Evolutionary conservation across 352 stramenopile genomes (phyloP).

Genomic region (Pythium biforme): DNA sequence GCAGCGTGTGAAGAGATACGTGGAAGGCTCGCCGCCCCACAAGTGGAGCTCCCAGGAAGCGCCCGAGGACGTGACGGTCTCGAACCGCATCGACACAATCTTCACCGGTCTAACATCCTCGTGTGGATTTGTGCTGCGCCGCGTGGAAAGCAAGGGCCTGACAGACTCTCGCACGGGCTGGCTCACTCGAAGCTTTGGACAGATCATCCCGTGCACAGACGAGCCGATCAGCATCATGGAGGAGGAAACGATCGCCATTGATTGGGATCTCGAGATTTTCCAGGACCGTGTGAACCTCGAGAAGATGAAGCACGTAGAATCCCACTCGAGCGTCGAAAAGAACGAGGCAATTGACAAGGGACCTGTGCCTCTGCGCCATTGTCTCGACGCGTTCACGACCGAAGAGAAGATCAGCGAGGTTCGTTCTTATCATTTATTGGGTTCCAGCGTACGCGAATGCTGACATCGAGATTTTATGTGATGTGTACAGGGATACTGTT

Average conservation of each 20-base stretch:
- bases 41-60: slow-evolving; percentile 16
- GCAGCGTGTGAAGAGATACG: slow-evolving; percentile 81
- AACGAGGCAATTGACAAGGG: slow-evolving; percentile 89
- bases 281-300: slow-evolving; percentile 80
- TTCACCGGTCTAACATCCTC: slow-evolving; percentile 73
- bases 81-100: slow-evolving; percentile 79
- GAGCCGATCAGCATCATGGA: slow-evolving; percentile 79
- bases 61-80: slow-evolving; percentile 27
- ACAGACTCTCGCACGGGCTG: slow-evolving; percentile 77
- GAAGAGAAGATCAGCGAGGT: slow-evolving; percentile 86
- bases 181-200: slow-evolving; percentile 79
- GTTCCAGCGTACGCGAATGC: neutral
- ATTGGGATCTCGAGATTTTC: slow-evolving; percentile 85
- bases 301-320: slow-evolving; percentile 85
- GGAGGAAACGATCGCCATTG: slow-evolving; percentile 85
- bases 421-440: neutral
- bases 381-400: slow-evolving; percentile 80
- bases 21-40: slow-evolving; percentile 38
- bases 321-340: slow-evolving; percentile 74
- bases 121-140: slow-evolving; percentile 76
- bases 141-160: slow-evolving; percentile 81
- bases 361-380: slow-evolving; percentile 78
- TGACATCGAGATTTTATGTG: neutral
- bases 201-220: slow-evolving; percentile 75
- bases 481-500: slow-evolving; percentile 91